phyloP scores from a whole-genome alignment of 2,329 filamentous ascomycete genomes.

The Stylonectria norvegica region DNA sequence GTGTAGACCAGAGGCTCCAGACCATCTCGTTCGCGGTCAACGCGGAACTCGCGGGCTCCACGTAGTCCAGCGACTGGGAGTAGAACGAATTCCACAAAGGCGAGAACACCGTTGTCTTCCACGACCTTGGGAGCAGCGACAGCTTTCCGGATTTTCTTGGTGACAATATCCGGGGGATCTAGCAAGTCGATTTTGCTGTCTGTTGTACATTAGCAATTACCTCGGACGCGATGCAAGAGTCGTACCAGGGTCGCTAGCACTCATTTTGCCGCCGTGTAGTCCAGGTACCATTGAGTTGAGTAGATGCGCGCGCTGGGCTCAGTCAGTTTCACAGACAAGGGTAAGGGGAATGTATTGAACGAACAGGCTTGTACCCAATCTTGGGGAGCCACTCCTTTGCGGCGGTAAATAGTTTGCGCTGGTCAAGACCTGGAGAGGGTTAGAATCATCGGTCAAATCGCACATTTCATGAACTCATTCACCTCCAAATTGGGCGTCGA shows the following conservation, averaged over 20 bases:
- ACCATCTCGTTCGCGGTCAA: slow-evolving; percentile 62
- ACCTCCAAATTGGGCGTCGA: slow-evolving; percentile 86
- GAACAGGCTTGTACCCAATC: slow-evolving; percentile 72
- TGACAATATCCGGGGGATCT: slow-evolving; percentile 69
- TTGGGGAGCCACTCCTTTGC: slow-evolving; percentile 82
- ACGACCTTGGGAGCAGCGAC: slow-evolving; percentile 70
- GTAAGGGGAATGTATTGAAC: neutral
- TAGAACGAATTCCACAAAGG: slow-evolving; percentile 83
- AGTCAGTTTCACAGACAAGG: slow-evolving; percentile 8
- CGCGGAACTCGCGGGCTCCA: slow-evolving; percentile 60
- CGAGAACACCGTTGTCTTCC: slow-evolving; percentile 82
- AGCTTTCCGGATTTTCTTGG: slow-evolving; percentile 84
- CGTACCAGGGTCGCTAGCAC: slow-evolving; percentile 63
- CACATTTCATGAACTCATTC: neutral
- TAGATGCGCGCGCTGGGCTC: slow-evolving; percentile 35
- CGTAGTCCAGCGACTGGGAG: slow-evolving; percentile 70
- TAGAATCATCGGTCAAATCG: neutral
- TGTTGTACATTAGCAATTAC: slow-evolving; percentile 19
- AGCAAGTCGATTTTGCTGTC: slow-evolving; percentile 94
- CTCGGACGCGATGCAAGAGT: neutral
- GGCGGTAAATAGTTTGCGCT: slow-evolving; percentile 83
- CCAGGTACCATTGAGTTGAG: slow-evolving; percentile 81
- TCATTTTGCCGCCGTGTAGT: slow-evolving; percentile 83
- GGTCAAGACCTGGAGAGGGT: slow-evolving; percentile 69
- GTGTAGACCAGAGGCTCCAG: slow-evolving; percentile 75